Base-by-base conservation (phyloP, 139 green algal species). In the Tetratostichococcus sp. region DNA sequence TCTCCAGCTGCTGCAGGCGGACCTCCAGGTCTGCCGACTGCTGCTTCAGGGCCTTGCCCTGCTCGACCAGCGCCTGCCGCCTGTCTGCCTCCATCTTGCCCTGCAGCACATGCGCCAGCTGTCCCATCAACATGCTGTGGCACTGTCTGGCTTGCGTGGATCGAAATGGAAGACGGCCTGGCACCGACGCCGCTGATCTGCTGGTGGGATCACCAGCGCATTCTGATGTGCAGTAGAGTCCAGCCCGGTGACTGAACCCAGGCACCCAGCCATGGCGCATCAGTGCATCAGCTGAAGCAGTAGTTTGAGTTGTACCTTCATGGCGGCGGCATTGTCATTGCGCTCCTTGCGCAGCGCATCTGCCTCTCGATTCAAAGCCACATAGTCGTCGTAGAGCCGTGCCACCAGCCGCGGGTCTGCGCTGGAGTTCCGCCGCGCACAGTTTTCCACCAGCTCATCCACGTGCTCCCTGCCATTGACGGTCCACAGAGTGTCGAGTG, bases 21-120 rank as follows among this genome's bases (percentile, higher is more conserved):
- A 77, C 77, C 75, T 99, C 95, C 28, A 97, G 22, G 0, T 21
- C 71, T 21, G 89, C 89, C 25, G 98, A 73, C 74, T 93, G 28
- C 33, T 96, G 88, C 85, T 99, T 99, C 14, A 99, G 83, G 42
- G 78, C 67, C 82, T 97, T 95, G 0, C 96, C 96, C 25, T 83
- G 80, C n/a, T 84, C 74, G 30, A 98, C 90, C 1, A 98, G 83
- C 59, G 67, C 77, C 25, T 87, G 65, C 26, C 94, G 80, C 69
- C 78, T 6, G 25, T 94, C 89, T 28, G 86, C 57, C 26, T 94
- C 91, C 73, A 98, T 74, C 83, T 97, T 98, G 74, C 87, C 91
- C 91, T 96, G 83, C 50, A 39, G 30, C n/a, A 50, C 14, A 35
- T 26, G n/a, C n/a, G n/a, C n/a, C n/a, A n/a, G n/a, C n/a, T n/a